Evolutionary conservation across 306 rosid genomes (phyloP), one percentile per base, ranked within the genome.

Genomic region (Inga leiocalycina): DNA sequence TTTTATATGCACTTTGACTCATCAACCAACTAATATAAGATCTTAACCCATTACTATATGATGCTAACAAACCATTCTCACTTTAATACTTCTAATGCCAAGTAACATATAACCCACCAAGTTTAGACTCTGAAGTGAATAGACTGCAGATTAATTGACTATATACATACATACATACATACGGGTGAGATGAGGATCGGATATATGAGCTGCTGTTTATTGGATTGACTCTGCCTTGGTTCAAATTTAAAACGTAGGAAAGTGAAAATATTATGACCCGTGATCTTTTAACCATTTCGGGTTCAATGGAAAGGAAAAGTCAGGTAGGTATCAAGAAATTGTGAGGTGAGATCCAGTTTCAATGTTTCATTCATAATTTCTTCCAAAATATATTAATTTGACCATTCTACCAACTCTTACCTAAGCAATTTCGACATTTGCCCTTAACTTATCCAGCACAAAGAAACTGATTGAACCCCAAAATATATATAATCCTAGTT

Each of bases 401-500:
- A 80, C 82, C 59, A 70, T 75, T 79, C 37, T 59, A 49, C 61
- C 12, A 64, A 77, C 67, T 84, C 81, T 48, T 51, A 39, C 34
- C 73, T 39, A 46, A 85, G 46, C 66, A 81, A 81, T 57, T 27
- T 80, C 48, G 17, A 59, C 52, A 74, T 15, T 14, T 30, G 17
- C 17, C 37, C 7, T 64, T 32, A 22, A 61, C 32, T 61, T 61
- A 24, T 3, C 15, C 32, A 10, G 12, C 35, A 3, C 11, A 2
- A 11, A 24, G 67, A 22, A 59, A 56, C 62, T 20, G 27, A 56
- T 20, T 19, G 27, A 56, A 19, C 12, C 11, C 4, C 5, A 20
- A 56, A 56, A 20, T 56, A 52, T 0, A 45, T 45, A 45, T 8
- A 56, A 56, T 17, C 5, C 59, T 19, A 56, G 62, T 20, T 24